Base-by-base conservation (phyloP, 2,329 filamentous ascomycete species). In the Phoma sp. region DNA sequence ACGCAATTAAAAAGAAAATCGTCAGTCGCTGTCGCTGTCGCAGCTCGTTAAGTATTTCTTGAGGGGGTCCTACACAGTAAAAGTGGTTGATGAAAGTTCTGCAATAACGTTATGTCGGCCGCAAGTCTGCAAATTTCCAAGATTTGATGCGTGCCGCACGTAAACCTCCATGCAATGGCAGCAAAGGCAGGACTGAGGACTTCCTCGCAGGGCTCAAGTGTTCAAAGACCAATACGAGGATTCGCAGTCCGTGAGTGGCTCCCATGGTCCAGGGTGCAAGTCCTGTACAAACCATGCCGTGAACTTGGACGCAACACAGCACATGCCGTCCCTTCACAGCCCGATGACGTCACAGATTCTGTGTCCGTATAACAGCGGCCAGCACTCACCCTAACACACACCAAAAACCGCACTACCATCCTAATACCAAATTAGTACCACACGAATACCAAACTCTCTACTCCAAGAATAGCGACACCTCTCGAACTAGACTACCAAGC, bases 381-480 rank as follows among this genome's bases (percentile, higher is more conserved):
- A 25, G 29, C 31, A 36, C 19, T 43, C 35, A 25, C 44, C 45
- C 50, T 50, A 53, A 45, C 7, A n/a, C 29, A 32, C 31, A 25
- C 46, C 45, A 40, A 39, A 55, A 7, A 6, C 22, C 8, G 29
- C 29, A 50, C 46, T 54, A 57, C 27, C 36, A 19, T 38, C 13
- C n/a, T n/a, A 27, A 41, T 40, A 46, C 37, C 47, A 43, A 36
- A 24, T 19, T 50, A 57, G 50, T 25, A 53, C 45, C 38, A 52
- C 38, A 39, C 48, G n/a, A 49, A 33, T 40, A 40, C 44, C 54
- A 52, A 33, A 52, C 13, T 33, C 21, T 10, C 19, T 21, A n/a
- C 21, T 36, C 19, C 52, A 31, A 37, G 2, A 27, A 48, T 5
- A 45, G 17, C 13, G 17, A 36, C 10, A n/a, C 6, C 24, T 31